Percentiles rank a stretch among this genome's conserved stretches.
phyloP scores from a whole-genome alignment of 169 alveolate genomes.

The Plasmodium falciparum region DNA sequence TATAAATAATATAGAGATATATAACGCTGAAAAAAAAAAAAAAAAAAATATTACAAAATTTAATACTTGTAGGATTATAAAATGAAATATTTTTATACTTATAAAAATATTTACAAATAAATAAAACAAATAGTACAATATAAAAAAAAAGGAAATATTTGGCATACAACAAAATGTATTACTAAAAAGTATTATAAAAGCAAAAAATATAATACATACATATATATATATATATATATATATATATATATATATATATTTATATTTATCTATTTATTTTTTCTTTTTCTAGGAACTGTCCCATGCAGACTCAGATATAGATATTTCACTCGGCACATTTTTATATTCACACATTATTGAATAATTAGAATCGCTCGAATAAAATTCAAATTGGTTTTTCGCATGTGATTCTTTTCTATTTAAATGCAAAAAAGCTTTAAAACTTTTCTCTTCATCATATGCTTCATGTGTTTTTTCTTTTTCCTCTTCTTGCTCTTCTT shows the following conservation, averaged over 20 bases:
- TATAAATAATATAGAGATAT: too few species aligned
- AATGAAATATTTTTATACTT: too few species aligned
- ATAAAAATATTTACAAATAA: neutral
- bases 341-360: constrained; percentile 59
- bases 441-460: neutral
- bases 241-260: neutral
- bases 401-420: constrained; percentile 3
- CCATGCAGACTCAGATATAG: constrained; percentile 75
- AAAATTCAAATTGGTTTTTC: constrained; percentile 4
- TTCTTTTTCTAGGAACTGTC: constrained; percentile 4
- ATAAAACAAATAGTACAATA: neutral
- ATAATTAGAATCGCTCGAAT: constrained; percentile 72
- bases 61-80: too few species aligned
- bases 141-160: neutral
- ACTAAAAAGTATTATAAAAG: neutral
- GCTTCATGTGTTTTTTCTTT: neutral
- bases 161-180: neutral
- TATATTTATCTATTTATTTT: neutral
- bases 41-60: too few species aligned
- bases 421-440: neutral
- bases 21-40: too few species aligned
- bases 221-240: neutral
- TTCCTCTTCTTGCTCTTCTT: neutral
- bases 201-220: neutral
- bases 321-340: constrained; percentile 72